phyloP scores from a whole-genome alignment of 139 green algal species.

The Chlamydomonas applanata region DNA sequence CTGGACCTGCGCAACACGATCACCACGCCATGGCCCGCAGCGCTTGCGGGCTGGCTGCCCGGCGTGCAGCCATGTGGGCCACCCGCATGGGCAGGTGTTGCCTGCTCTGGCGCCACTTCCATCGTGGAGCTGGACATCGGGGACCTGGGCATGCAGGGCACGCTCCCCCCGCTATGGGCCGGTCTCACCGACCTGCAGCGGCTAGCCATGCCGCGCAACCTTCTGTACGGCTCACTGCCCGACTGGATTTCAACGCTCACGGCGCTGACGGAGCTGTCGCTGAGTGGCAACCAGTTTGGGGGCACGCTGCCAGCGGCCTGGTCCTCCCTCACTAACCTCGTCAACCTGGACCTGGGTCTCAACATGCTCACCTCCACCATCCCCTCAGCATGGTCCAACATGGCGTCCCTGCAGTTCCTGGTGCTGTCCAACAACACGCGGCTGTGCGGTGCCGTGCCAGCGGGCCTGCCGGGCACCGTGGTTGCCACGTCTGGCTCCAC shows the following conservation, averaged over 20 bases:
- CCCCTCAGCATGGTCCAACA: not conserved
- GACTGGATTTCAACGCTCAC: not conserved
- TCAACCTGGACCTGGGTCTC: conserved; percentile 10
- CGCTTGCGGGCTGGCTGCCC: not conserved
- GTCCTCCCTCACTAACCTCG: not conserved
- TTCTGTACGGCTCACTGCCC: conserved; percentile 4
- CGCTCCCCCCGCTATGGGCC: not conserved
- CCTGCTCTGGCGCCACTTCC: not conserved
- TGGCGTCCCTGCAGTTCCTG: not conserved
- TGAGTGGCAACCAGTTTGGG: conserved; percentile 11
- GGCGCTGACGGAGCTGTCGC: not conserved
- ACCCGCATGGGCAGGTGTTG: not conserved
- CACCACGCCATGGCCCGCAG: not conserved
- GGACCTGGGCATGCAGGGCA: conserved; percentile 8
- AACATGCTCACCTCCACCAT: conserved; percentile 17
- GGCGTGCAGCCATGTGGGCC: not conserved
- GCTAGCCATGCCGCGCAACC: no score
- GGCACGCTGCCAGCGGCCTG: conserved; percentile 8
- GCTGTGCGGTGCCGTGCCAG: conserved; percentile 12
- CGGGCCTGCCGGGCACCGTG: not conserved
- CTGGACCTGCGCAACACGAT: not conserved
- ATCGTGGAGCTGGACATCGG: not conserved
- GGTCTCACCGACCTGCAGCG: not conserved
- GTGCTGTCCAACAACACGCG: conserved; percentile 10
- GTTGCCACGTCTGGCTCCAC: not conserved